A percentile compares a stretch with the other conserved stretches of the same genome.
Evolutionary conservation across 2,329 filamentous ascomycete genomes (phyloP).

Genomic region (Balansia obtecta): DNA sequence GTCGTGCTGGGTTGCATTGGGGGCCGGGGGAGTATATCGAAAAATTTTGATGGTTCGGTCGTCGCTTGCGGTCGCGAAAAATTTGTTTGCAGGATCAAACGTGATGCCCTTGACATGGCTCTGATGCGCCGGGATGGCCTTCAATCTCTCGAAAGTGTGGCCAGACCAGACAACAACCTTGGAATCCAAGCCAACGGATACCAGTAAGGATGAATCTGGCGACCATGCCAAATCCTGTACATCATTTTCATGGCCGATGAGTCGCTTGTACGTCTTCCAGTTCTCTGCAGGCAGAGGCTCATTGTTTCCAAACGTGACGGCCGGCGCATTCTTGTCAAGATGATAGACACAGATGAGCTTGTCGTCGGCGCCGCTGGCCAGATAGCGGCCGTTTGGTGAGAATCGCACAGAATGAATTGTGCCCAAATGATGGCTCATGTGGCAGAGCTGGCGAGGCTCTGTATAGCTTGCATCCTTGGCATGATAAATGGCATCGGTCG

Average conservation of each 20-base stretch:
- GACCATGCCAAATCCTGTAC: constrained; percentile 98
- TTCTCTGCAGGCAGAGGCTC: constrained; percentile 92
- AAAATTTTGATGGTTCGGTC: constrained; percentile 96
- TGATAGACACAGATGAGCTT: constrained; percentile 98
- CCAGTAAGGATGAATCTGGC: constrained; percentile 84
- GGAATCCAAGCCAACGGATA: constrained; percentile 92
- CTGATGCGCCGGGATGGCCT: constrained; percentile 83
- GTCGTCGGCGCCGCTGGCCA: constrained; percentile 94
- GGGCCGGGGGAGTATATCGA: constrained; percentile 78
- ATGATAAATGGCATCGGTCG: constrained; percentile 83
- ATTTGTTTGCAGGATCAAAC: constrained; percentile 97
- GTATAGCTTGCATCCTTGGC: constrained; percentile 58
- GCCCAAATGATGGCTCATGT: constrained; percentile 96
- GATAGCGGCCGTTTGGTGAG: constrained; percentile 86
- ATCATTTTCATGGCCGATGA: constrained; percentile 97
- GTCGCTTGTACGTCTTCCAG: constrained; percentile 86
- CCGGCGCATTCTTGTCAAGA: constrained; percentile 69
- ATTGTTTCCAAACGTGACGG: constrained; percentile 75
- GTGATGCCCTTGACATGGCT: constrained; percentile 98
- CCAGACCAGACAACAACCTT: constrained; percentile 99
- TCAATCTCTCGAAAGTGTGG: constrained; percentile 94
- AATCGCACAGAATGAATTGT: constrained; percentile 97
- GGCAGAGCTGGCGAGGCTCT: constrained; percentile 84
- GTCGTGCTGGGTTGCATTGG: constrained; percentile 87
- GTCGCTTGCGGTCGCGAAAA: constrained; percentile 95